These are phyloP conservation scores for Paspalum notatum DNA, from an alignment of 176 grass and related monocot genomes.

Conservation along the genomic window DNA sequence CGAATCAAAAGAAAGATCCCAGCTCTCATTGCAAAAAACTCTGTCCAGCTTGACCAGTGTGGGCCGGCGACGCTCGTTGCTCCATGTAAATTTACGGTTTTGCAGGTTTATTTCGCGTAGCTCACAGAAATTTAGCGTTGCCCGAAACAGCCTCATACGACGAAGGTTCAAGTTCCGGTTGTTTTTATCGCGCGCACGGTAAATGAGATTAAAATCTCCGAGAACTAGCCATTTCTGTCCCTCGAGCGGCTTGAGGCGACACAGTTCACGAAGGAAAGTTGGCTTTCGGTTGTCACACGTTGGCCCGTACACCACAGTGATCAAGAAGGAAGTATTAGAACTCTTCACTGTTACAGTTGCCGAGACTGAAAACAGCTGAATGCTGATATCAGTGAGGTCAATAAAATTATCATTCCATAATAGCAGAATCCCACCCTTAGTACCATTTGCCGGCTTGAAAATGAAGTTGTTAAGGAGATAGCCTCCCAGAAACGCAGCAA, in stretches of 20 bases:
- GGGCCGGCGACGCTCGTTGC: not conserved
- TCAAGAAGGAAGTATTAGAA: not conserved
- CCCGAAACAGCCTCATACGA: not conserved
- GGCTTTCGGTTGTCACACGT: not conserved
- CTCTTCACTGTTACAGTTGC: fast-evolving
- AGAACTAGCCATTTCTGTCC: not conserved
- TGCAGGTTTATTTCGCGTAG: not conserved
- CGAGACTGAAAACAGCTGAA: not conserved
- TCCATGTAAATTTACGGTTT: not conserved
- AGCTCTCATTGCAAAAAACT: no score
- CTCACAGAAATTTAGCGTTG: fast-evolving
- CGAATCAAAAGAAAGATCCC: no score
- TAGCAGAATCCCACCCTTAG: no score
- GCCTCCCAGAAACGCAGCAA: no score
- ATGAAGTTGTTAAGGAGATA: no score
- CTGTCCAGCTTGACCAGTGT: not conserved
- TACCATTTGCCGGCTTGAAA: no score
- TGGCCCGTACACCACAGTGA: not conserved
- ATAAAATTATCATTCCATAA: no score
- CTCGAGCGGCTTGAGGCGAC: not conserved
- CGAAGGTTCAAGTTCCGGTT: not conserved
- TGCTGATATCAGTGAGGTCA: no score
- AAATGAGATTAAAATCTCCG: not conserved
- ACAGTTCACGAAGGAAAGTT: fast-evolving
- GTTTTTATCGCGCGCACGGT: not conserved